Base-by-base conservation (phyloP, 352 stramenopile species). In the Albugo laibachii region DNA sequence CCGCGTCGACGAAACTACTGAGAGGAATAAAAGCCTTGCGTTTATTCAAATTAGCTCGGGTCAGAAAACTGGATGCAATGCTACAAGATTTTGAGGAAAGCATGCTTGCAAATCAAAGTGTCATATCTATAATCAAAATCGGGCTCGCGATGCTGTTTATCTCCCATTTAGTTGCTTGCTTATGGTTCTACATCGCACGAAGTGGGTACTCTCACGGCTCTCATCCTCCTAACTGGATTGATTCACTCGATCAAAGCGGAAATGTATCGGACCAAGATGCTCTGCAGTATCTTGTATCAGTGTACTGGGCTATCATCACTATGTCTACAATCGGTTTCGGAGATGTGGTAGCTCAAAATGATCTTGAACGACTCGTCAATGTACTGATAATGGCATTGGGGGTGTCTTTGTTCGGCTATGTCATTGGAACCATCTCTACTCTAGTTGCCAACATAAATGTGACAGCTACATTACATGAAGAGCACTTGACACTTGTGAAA, bases 271-370 rank as follows among this genome's bases (percentile, higher is more conserved):
- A 57, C 6, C 51, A 56, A 5, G 52, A 86, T 27, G 45, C 57
- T 35, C 53, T 84, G 13, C 77, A 91, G 56, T 96, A 96, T 56
- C 52, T 94, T 8, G 64, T 68, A 5, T 88, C 77, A 1, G 63
- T 95, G 44, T 96, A 96, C 62, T 96, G 83, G 83, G 88, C 85
- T 1, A 92, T 95, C 36, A 82, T 93, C n/a, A 96, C 85, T 5
- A 94, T 96, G 71, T 73, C 55, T 14, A 92, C 73, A 15, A 84
- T 88, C 15, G 73, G 78, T 31, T 86, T 87, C 38, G 78, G 78
- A 11, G 75, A 92, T 45, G 74, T 92, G 41, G 65, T 82, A 3
- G 62, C 68, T 6, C 58, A 58, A 16, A 88, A 61, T 47, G 83
- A 83, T 47, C 51, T 52, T 6, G 78, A 92, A 50, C 65, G 74